phyloP scores from a whole-genome alignment of 306 rosid genomes.

The Styphnolobium japonicum region DNA sequence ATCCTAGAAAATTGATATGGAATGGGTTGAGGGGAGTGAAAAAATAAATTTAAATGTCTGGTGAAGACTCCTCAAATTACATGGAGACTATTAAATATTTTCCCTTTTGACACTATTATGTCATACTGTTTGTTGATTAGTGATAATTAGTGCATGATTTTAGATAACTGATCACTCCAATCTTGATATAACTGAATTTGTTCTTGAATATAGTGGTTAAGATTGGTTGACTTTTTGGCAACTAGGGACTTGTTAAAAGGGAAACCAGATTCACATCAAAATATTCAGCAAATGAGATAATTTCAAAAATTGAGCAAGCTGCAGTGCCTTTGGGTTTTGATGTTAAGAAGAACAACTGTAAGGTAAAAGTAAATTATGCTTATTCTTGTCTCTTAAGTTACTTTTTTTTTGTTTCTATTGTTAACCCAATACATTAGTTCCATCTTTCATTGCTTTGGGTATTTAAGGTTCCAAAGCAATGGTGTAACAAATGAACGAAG shows the following conservation, averaged over 20 bases:
- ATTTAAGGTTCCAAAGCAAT: background rate
- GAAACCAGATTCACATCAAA: conserved; percentile 74
- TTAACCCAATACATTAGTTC: background rate
- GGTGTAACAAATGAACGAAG: background rate
- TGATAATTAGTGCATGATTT: background rate
- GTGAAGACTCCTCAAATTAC: background rate
- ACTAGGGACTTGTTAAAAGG: conserved; percentile 63
- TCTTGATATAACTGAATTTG: background rate
- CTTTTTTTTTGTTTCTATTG: background rate
- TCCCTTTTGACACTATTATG: background rate
- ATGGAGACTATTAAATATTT: background rate
- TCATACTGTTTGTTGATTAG: background rate
- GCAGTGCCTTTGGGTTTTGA: conserved; percentile 66
- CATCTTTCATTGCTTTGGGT: background rate
- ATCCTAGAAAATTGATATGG: background rate
- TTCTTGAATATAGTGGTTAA: background rate
- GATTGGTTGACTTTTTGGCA: background rate
- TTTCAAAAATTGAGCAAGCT: conserved; percentile 58
- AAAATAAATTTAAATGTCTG: background rate
- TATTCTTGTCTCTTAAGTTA: background rate
- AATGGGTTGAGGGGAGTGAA: background rate
- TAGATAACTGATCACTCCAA: background rate
- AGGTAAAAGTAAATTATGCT: conserved; percentile 40
- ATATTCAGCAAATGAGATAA: conserved; percentile 54
- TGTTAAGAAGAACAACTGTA: conserved; percentile 58